Evolutionary conservation across 192 early-diverging fungal species (phyloP), one percentile per base, ranked within the genome.

Genomic region (Jimgerdemannia flammicorona): DNA sequence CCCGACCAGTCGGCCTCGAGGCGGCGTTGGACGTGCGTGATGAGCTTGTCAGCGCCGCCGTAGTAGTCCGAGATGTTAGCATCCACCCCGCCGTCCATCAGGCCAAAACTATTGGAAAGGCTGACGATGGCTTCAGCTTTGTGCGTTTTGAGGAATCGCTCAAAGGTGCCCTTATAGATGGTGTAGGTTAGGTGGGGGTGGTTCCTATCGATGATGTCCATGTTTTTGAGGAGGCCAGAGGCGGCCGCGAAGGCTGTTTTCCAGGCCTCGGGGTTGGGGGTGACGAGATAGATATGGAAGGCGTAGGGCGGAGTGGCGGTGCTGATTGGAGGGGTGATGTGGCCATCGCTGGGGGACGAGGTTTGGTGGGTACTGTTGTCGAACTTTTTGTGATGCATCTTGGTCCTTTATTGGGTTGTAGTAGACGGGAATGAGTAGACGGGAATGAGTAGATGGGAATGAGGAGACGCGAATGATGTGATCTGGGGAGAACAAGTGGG

Each of bases 71-170:
- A 73, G 14, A 77, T 66, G 40, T 73, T 67, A 19, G 71, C 71
- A 43, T 77, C 76, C 17, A 77, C 18, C 3, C 76, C 76, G 40
- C 70, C 70, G 54, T 77, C 76, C 70, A 77, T 77, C 67, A 77
- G 44, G 8, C 76, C 76, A 72, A 77, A 77, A 44, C 71, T 73
- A 44, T 77, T 77, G 17, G 76, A 70, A 10, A 70, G 76, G 0
- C 71, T 72, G 3, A 77, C 76, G 14, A 77, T 11, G 67, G 71
- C 71, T 66, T 77, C 64, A 29, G 44, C 39, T 3, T 40, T 4
- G 11, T 67, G 19, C 3, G 14, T 68, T 67, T 72, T 39, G 67
- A 77, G 19, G 14, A 73, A 42, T 43, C 10, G 7, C 42, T 77
- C 71, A 66, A 77, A 77, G 11, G 66, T 72, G 2, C 11, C 29